A percentile compares a stretch with the other conserved stretches of the same genome.
These are phyloP conservation scores for Coccomyxa sp. DNA, from an alignment of 139 green algal genomes.

Conservation along the genomic window DNA sequence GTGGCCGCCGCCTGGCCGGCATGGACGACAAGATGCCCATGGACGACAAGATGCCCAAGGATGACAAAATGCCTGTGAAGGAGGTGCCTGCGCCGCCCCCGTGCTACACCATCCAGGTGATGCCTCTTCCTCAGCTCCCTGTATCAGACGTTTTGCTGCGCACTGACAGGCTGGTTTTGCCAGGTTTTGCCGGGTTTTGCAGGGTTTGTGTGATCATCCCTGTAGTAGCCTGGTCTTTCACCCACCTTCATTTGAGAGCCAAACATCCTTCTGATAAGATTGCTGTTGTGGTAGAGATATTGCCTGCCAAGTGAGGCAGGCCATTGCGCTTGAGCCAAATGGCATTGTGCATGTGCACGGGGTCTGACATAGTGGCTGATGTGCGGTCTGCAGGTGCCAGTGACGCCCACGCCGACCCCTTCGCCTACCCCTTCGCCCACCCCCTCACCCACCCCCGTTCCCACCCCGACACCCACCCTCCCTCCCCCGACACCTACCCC, in stretches of 20 bases:
- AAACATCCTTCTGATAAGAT: neutral
- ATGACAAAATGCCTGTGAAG: neutral
- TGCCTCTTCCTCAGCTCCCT: neutral
- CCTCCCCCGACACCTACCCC: no score
- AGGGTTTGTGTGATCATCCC: neutral
- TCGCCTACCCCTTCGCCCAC: neutral
- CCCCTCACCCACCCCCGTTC: neutral
- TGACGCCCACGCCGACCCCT: neutral
- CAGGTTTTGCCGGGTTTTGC: neutral
- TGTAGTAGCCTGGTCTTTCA: neutral
- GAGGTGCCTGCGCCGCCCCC: neutral
- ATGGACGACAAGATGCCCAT: neutral
- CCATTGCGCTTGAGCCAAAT: no score
- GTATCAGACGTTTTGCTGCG: neutral
- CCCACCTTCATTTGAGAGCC: neutral
- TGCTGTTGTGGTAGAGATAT: no score
- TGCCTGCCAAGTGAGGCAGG: no score
- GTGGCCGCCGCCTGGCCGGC: no score
- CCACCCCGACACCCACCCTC: neutral
- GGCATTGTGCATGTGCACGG: no score
- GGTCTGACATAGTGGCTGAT: no score
- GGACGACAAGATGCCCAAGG: neutral
- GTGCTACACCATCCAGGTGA: neutral
- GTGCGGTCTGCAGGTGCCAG: no score
- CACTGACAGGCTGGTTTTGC: neutral